Conservation (phyloP, 2,329 filamentous ascomycete genomes). For the Colletotrichum sp. region DNA sequence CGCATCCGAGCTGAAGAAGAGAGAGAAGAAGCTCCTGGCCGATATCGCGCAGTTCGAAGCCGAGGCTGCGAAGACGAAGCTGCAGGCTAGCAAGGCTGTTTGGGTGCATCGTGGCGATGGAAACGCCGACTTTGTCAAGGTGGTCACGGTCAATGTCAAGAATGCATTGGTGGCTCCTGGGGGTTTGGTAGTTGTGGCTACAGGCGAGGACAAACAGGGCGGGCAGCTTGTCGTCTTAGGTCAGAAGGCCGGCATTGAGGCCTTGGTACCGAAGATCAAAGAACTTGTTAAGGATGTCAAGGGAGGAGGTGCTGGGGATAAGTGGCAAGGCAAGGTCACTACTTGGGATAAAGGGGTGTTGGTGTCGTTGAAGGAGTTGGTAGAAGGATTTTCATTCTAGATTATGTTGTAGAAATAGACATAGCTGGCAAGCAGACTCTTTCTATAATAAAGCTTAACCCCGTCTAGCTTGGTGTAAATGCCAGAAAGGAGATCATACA, state of each 20-base stretch:
- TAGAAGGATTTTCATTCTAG: neutral
- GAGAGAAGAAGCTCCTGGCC: conserved; percentile 30
- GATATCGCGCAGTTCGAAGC: conserved; percentile 33
- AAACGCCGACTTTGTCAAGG: conserved; percentile 34
- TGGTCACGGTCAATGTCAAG: conserved; percentile 26
- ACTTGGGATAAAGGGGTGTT: conserved; percentile 30
- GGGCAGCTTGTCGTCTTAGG: conserved; percentile 31
- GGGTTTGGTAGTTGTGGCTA: conserved; percentile 26
- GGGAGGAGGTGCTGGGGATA: conserved; percentile 31
- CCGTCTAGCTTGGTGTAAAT: rapidly evolving
- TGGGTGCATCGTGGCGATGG: conserved; percentile 29
- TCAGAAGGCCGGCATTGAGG: conserved; percentile 25
- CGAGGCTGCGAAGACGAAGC: conserved; percentile 21
- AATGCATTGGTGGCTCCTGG: conserved; percentile 22
- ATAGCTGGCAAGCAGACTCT: rapidly evolving
- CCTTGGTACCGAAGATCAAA: conserved; percentile 21
- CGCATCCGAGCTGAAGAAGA: conserved; percentile 23
- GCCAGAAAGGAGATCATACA: neutral
- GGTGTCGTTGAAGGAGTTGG: conserved; percentile 21
- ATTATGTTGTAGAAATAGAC: neutral
- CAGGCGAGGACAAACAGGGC: conserved; percentile 27
- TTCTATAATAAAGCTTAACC: rapidly evolving
- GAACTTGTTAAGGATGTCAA: conserved; percentile 27
- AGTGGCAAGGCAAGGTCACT: conserved; percentile 36
- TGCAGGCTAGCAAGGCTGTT: conserved; percentile 23